Evolutionary conservation across 148 eudicot genomes (phyloP), one percentile per base, ranked within the genome.

Genomic region (Nepenthes mirabilis): DNA sequence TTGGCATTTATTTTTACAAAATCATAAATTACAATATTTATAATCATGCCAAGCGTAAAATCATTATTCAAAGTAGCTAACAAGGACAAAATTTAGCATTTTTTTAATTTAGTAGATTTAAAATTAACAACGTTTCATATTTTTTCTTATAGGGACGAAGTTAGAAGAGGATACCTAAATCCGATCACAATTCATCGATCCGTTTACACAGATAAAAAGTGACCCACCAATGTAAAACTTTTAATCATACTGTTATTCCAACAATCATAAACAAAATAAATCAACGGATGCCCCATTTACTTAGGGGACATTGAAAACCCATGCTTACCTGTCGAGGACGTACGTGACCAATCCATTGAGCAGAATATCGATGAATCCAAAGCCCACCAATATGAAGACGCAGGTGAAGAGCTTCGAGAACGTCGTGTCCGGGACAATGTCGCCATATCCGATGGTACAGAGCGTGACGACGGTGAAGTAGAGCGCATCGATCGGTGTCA

Each of bases 381-480:
- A 82, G 55, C 87, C 87, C 6, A 79, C 75, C 12, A 82, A 59
- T 35, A 82, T 82, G 62, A 82, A 79, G 12, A 54, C 66, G 45
- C 82, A 79, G 5, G 87, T 82, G 48, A 79, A 82, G 8, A 82
- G 63, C 63, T 82, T 82, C 10, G 84, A 63, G 57, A 72, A 72
- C 5, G 72, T 72, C 2, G 83, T 74, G 56, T 71, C 59, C 1
- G 87, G 87, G 2, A 77, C 81, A 55, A 82, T 79, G 33, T 82
- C 87, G 5, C 87, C 87, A 2, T 82, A 82, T 2, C 87, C 87
- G 2, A 82, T 77, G n/a, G 87, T 79, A 56, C 77, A 82, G 5
- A 82, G 57, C 36, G 82, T 82, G 11, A 79, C 87, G 4, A 79
- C 84, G 6, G 78, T 77, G 57, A 77, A 82, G 62, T 82, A 82